phyloP scores from a whole-genome alignment of 2,329 filamentous ascomycete genomes.

The Fusarium bactridioides region DNA sequence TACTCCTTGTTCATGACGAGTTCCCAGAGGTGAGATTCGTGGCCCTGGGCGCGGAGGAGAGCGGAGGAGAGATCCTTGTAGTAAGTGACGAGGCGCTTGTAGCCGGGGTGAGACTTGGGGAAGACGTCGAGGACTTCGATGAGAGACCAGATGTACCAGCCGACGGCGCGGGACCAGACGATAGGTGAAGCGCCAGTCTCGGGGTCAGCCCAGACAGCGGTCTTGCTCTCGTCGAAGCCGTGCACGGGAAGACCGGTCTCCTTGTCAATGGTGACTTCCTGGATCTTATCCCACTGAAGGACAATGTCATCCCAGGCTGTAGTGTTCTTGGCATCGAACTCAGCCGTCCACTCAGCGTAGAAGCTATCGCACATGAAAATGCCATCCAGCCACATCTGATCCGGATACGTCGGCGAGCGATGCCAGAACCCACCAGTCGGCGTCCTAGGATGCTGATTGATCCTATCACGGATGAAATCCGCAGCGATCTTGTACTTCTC shows the following conservation, averaged over 20 bases:
- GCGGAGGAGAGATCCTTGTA: slow-evolving; percentile 35
- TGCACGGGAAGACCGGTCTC: slow-evolving; percentile 57
- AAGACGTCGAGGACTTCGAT: slow-evolving; percentile 59
- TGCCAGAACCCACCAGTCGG: slow-evolving; percentile 64
- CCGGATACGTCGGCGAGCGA: slow-evolving; percentile 52
- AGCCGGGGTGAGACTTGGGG: slow-evolving; percentile 48
- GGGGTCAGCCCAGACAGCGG: slow-evolving; percentile 60
- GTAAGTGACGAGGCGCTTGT: slow-evolving; percentile 48
- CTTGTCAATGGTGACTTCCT: slow-evolving; percentile 50
- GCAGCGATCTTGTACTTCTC: slow-evolving; percentile 59
- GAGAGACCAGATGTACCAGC: slow-evolving; percentile 63
- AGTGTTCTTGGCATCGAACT: slow-evolving; percentile 49
- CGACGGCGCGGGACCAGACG: slow-evolving; percentile 62
- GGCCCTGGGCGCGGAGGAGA: slow-evolving; percentile 50
- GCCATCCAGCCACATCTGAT: slow-evolving; percentile 62
- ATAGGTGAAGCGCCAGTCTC: slow-evolving; percentile 58
- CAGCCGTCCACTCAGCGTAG: slow-evolving; percentile 51
- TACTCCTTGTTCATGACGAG: slow-evolving; percentile 62
- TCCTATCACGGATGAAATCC: slow-evolving; percentile 53
- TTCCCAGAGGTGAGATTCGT: slow-evolving; percentile 63
- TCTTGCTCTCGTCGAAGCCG: slow-evolving; percentile 60
- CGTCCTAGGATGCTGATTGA: slow-evolving; percentile 59
- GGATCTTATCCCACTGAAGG: slow-evolving; percentile 56
- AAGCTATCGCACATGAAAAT: slow-evolving; percentile 59
- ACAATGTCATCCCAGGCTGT: slow-evolving; percentile 56